Conservation (phyloP, 495 filamentous ascomycete genomes). For the Tuber magnatum region DNA sequence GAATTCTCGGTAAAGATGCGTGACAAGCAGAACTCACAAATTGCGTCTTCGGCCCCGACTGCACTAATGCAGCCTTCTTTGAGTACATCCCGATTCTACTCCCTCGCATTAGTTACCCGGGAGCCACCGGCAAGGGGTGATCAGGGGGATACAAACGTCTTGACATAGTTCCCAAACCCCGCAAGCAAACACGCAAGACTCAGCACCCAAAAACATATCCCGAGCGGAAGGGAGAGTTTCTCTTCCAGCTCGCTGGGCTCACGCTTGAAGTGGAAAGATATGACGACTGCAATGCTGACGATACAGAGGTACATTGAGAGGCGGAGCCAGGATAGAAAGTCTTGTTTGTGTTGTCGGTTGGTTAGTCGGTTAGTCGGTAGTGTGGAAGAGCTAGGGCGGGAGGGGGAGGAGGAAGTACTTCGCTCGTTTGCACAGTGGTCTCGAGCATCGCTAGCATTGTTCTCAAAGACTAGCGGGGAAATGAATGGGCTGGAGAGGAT, state of each 20-base stretch:
- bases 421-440: slow-evolving; percentile 73
- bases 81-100: slow-evolving; percentile 70
- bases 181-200: slow-evolving; percentile 65
- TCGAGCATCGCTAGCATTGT: slow-evolving; percentile 76
- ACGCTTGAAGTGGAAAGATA: slow-evolving; percentile 83
- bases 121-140: background rate
- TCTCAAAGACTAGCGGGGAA: slow-evolving; percentile 81
- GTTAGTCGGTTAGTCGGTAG: background rate
- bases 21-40: slow-evolving; percentile 48
- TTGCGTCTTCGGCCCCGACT: slow-evolving; percentile 91
- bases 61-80: slow-evolving; percentile 70
- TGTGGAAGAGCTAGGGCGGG: background rate
- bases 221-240: slow-evolving; percentile 72
- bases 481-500: slow-evolving; percentile 65
- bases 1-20: background rate
- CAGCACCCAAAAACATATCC: slow-evolving; percentile 79
- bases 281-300: slow-evolving; percentile 78
- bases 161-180: slow-evolving; percentile 80
- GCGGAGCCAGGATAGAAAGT: slow-evolving; percentile 91
- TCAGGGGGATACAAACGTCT: slow-evolving; percentile 22
- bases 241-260: slow-evolving; percentile 63
- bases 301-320: slow-evolving; percentile 85
- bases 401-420: slow-evolving; percentile 47
- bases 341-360: slow-evolving; percentile 13
- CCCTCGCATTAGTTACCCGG: background rate